Base-by-base conservation (phyloP, 805 yeast genomes). In the Candida ascalaphidarum region DNA sequence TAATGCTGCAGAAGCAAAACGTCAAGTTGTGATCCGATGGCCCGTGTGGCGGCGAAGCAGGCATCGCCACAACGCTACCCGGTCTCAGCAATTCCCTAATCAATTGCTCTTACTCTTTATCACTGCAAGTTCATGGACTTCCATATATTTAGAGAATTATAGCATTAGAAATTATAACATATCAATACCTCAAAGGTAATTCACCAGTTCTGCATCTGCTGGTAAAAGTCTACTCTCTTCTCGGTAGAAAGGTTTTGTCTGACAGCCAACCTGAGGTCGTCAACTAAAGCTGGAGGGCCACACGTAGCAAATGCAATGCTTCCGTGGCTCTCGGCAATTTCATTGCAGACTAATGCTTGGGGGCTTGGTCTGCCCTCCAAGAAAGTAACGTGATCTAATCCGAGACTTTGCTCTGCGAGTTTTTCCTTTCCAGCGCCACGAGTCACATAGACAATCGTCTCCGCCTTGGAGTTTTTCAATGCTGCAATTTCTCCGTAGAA, bases 361-460 rank as follows among this genome's bases (percentile, higher is more conserved):
- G 40, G 18, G 26, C 36, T 30, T 4, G 43, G 44, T 24, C 46
- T 29, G 22, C 46, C 46, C 7, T 30, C 30, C 22, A 36, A 24
- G 32, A 41, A 41, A 25, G 37, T 39, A 5, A 40, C 27, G 15
- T 27, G 29, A 7, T 28, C 28, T 26, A 17, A 17, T 17, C 18
- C 8, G 8, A 8, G 18, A 17, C 18, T 17, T 17, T 17, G 18
- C 8, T 8, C 18, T 17, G 8, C 8, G 18, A 7, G 8, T 17
- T 17, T 8, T 17, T 17, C 18, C 18, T 17, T 17, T 6, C 8
- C 8, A 17, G 6, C 18, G 8, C 18, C 8, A 17, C 18, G 50
- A 1, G 71, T 66, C 21, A 65, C 36, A 32, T 57, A 65, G 4
- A 67, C 30, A 4, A 55, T 54, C 7, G 54, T 38, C 4, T 55